These are phyloP conservation scores for Leucocoprinus leucothites DNA, from an alignment of 768 basidiomycete genomes.

Conservation along the genomic window DNA sequence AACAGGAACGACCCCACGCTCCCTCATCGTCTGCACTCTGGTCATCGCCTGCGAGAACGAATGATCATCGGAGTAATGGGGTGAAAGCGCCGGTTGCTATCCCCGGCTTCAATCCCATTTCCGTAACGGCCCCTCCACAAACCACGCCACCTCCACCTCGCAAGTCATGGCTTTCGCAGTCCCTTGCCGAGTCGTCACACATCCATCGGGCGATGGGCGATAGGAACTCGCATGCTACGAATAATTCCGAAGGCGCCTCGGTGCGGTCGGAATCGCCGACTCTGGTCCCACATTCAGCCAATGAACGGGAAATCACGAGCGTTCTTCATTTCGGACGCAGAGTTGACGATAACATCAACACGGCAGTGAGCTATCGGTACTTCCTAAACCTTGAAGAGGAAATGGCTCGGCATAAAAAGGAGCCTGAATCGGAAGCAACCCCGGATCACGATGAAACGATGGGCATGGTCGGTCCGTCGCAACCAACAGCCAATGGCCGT, in stretches of 20 bases:
- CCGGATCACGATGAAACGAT: slow-evolving; percentile 16
- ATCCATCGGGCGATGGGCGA: slow-evolving; percentile 47
- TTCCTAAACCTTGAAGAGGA: slow-evolving; percentile 43
- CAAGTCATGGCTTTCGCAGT: slow-evolving; percentile 68
- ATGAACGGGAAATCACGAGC: slow-evolving; percentile 27
- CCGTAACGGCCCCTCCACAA: slow-evolving; percentile 31
- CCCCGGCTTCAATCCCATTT: slow-evolving; percentile 55
- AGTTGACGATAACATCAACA: slow-evolving; percentile 38
- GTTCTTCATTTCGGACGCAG: slow-evolving; percentile 40
- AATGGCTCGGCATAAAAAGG: slow-evolving; percentile 28
- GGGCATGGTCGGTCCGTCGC: slow-evolving; percentile 20
- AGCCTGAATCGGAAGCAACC: slow-evolving; percentile 14
- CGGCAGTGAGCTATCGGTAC: slow-evolving; percentile 42
- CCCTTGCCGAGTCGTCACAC: slow-evolving; percentile 54
- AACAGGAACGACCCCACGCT: slow-evolving; percentile 29
- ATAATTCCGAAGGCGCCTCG: slow-evolving; percentile 25
- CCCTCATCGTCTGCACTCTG: slow-evolving; percentile 1
- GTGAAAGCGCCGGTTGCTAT: slow-evolving; percentile 37
- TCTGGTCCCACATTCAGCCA: slow-evolving; percentile 23
- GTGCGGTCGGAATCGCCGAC: slow-evolving; percentile 32
- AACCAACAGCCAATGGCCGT: slow-evolving; percentile 7
- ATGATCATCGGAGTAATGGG: slow-evolving; percentile 13
- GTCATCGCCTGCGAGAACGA: slow-evolving; percentile 12
- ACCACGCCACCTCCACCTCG: slow-evolving; percentile 37
- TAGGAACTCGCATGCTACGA: slow-evolving; percentile 16